A percentile compares a stretch with the other conserved stretches of the same genome.
Conservation (phyloP, 305 asterid species). For the Nicotiana rustica region DNA sequence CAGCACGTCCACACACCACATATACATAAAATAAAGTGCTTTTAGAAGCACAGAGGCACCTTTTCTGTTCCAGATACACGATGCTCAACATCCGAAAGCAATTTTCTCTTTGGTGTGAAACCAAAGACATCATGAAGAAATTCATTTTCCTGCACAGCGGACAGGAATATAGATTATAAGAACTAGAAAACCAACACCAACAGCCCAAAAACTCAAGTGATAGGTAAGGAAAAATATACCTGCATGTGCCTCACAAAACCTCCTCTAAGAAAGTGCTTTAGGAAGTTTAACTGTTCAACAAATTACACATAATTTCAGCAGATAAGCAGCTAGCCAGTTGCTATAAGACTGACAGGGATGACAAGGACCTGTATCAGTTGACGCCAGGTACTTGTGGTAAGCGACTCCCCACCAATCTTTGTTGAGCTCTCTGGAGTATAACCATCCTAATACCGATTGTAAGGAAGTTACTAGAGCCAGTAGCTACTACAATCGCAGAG, state of each 20-base stretch:
- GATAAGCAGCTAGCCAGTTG: neutral
- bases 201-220: neutral
- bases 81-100: constrained; percentile 51
- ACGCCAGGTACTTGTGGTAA: constrained; percentile 74
- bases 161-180: neutral
- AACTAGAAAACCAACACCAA: neutral
- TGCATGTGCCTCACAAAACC: constrained; percentile 97
- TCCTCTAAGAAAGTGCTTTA: constrained; percentile 93
- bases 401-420: constrained; percentile 83
- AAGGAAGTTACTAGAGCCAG: neutral
- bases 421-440: constrained; percentile 66
- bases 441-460: constrained; percentile 59
- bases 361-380: constrained; percentile 70
- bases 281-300: constrained; percentile 68
- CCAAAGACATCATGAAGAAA: constrained; percentile 88
- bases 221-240: constrained; percentile 49
- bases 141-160: constrained; percentile 68
- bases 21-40: neutral
- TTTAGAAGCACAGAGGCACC: constrained; percentile 49
- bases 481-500: neutral
- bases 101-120: constrained; percentile 70
- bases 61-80: constrained; percentile 69
- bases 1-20: too few species aligned
- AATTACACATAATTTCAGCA: constrained; percentile 15
- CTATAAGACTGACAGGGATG: neutral